These are phyloP conservation scores for Brassica hybrid DNA, from an alignment of 441 rosid species.

Conservation along the genomic window DNA sequence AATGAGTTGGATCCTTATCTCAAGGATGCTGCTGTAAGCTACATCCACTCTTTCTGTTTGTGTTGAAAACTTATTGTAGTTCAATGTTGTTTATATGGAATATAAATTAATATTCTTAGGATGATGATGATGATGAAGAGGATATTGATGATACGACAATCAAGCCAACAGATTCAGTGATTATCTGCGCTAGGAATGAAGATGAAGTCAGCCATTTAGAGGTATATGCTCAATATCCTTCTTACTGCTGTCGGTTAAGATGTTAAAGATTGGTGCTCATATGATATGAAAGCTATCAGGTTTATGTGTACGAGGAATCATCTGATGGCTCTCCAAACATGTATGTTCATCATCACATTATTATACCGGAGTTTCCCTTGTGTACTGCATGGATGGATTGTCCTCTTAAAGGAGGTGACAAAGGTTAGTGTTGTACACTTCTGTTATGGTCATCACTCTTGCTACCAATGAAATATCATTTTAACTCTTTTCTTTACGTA, in stretches of 20 bases:
- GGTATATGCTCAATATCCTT: constrained; percentile 47
- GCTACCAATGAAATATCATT: background rate
- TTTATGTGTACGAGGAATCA: constrained; percentile 68
- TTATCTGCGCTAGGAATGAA: constrained; percentile 86
- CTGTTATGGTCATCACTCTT: too few relatives aligned
- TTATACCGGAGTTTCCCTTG: constrained; percentile 80
- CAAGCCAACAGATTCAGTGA: constrained; percentile 71
- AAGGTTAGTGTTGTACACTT: constrained; percentile 50
- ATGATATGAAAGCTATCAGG: constrained; percentile 45
- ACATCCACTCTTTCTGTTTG: constrained; percentile 1
- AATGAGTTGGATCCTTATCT: constrained; percentile 88
- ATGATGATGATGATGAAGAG: constrained; percentile 79
- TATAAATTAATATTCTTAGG: constrained; percentile 21
- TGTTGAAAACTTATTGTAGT: constrained; percentile 2
- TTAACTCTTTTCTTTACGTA: background rate
- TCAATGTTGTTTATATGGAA: background rate
- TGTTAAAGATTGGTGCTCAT: constrained; percentile 15
- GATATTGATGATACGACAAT: constrained; percentile 76
- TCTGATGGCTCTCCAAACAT: constrained; percentile 61
- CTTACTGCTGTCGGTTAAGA: constrained; percentile 5
- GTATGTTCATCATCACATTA: constrained; percentile 81
- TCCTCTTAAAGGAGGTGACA: constrained; percentile 83
- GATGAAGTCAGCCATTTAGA: constrained; percentile 86
- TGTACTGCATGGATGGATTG: constrained; percentile 94
- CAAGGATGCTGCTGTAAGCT: constrained; percentile 63